Evolutionary conservation across 768 basidiomycete species (phyloP).

Genomic region (Phanerodontia chrysosporium): DNA sequence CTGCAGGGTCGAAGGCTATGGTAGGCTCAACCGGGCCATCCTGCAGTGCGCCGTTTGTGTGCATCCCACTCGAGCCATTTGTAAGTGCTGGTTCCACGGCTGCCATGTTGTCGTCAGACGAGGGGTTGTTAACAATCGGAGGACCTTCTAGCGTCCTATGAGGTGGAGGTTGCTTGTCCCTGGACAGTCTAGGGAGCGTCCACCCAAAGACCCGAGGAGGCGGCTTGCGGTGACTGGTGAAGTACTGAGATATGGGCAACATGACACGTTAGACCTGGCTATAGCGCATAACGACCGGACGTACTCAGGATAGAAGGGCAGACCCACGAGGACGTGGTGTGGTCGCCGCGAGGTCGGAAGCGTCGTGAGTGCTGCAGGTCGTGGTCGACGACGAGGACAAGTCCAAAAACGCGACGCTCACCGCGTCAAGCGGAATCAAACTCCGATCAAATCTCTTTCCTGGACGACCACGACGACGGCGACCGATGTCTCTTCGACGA

Average conservation of each 20-base stretch:
- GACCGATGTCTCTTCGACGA: neutral
- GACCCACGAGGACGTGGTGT: constrained; percentile 12
- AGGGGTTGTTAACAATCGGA: neutral
- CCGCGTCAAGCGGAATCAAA: constrained; percentile 6
- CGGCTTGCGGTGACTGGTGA: constrained; percentile 13
- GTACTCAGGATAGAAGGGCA: neutral
- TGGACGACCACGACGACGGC: constrained; percentile 9
- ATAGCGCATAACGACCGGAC: neutral
- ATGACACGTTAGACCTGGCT: constrained; percentile 2
- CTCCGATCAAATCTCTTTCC: constrained; percentile 12
- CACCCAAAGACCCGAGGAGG: constrained; percentile 13
- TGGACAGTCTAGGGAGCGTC: constrained; percentile 13
- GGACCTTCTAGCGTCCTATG: neutral
- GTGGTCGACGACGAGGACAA: constrained; percentile 12
- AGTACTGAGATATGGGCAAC: constrained; percentile 13
- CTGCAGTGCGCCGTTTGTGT: constrained; percentile 19
- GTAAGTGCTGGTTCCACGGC: constrained; percentile 15
- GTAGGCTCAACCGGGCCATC: constrained; percentile 34
- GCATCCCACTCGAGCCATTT: constrained; percentile 13
- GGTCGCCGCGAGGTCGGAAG: constrained; percentile 7
- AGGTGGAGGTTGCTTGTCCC: constrained; percentile 4
- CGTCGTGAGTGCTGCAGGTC: constrained; percentile 8
- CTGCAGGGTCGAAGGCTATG: constrained; percentile 57
- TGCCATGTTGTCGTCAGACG: constrained; percentile 13
- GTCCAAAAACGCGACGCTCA: constrained; percentile 11